A percentile compares a stretch with the other conserved stretches of the same genome.
phyloP scores from a whole-genome alignment of 1,284 basidiomycete species.

The Malassezia caprae region DNA sequence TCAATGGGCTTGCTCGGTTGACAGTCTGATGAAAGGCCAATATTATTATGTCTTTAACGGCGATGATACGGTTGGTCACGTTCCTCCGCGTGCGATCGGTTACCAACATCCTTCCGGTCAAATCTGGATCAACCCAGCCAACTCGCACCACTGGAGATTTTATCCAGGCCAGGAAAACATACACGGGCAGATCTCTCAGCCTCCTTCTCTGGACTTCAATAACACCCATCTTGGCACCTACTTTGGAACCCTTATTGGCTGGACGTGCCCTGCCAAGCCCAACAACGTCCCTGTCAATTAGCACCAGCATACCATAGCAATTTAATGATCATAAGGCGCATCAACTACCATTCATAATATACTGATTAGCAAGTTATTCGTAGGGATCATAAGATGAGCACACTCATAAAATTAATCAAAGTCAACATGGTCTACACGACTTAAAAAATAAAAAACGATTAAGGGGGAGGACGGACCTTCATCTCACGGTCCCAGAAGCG shows the following conservation, averaged over 20 bases:
- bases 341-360: too few relatives aligned
- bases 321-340: too few relatives aligned
- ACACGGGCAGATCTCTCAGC: conserved; percentile 2
- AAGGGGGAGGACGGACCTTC: background rate
- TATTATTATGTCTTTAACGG: conserved; percentile 17
- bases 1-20: conserved; percentile 16
- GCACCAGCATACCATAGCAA: too few relatives aligned
- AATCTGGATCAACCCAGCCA: conserved; percentile 19
- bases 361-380: too few relatives aligned
- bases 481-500: conserved; percentile 10
- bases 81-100: conserved; percentile 17
- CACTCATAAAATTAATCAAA: background rate
- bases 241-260: background rate
- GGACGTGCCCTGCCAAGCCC: background rate
- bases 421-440: background rate
- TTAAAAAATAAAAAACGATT: background rate
- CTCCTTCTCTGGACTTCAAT: background rate
- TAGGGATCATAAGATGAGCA: too few relatives aligned
- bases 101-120: conserved; percentile 20
- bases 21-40: conserved; percentile 1
- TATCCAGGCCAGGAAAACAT: conserved; percentile 21
- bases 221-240: background rate
- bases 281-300: background rate
- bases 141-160: conserved; percentile 10
- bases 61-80: conserved; percentile 8